These are phyloP conservation scores for Trichoderma orchidacearum DNA, from an alignment of 495 filamentous ascomycete genomes.

Conservation along the genomic window DNA sequence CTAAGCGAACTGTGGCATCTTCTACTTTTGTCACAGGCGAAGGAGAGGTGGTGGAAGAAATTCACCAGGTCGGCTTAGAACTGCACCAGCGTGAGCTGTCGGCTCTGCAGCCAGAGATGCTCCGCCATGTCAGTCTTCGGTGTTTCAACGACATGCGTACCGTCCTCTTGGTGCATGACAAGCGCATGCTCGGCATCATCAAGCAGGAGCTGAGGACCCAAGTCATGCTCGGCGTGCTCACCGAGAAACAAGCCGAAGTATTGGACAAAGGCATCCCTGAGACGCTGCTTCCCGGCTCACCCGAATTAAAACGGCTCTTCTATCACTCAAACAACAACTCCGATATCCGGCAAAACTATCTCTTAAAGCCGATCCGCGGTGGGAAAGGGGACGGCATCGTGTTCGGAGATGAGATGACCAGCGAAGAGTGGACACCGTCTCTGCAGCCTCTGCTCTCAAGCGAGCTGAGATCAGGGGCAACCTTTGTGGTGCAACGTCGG, in stretches of 20 bases:
- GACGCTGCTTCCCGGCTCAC: neutral
- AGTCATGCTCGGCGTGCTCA: constrained; percentile 12
- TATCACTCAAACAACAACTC: neutral
- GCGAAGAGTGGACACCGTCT: constrained; percentile 4
- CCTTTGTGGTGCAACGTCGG: neutral
- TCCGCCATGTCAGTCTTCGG: constrained; percentile 14
- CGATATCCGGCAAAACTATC: constrained; percentile 13
- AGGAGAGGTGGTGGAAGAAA: constrained; percentile 18
- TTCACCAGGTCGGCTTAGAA: constrained; percentile 28
- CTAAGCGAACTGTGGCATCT: neutral
- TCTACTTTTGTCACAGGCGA: neutral
- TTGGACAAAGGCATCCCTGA: constrained; percentile 12
- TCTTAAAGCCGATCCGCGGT: constrained; percentile 24
- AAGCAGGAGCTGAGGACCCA: constrained; percentile 20
- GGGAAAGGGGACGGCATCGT: constrained; percentile 29
- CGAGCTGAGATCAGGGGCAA: neutral
- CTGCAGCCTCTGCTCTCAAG: neutral
- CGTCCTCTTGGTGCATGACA: constrained; percentile 29
- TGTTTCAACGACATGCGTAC: constrained; percentile 32
- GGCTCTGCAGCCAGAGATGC: constrained; percentile 14
- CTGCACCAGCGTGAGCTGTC: constrained; percentile 27
- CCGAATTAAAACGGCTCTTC: neutral
- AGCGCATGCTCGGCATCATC: constrained; percentile 30
- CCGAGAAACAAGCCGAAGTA: constrained; percentile 11
- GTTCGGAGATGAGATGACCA: constrained; percentile 21